Evolutionary conservation across 176 grass and related monocot species (phyloP).

Genomic region (Tillandsia fasciculata): DNA sequence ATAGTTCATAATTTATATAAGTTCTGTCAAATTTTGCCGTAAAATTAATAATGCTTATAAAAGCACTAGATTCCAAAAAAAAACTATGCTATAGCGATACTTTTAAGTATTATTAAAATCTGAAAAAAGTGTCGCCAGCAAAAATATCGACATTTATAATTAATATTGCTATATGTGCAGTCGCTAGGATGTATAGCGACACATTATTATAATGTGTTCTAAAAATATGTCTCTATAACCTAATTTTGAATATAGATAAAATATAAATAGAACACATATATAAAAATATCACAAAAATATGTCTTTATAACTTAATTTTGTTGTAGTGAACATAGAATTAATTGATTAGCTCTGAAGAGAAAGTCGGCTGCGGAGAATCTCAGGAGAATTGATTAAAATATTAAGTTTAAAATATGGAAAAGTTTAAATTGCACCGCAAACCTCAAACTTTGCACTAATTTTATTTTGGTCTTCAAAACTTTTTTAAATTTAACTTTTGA

Average conservation of each 20-base stretch:
- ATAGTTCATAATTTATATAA: background rate
- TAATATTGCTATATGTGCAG: too few species aligned
- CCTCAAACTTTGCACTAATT: background rate
- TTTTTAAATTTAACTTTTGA: background rate
- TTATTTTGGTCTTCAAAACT: conserved; percentile 4
- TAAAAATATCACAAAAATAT: too few species aligned
- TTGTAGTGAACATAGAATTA: background rate
- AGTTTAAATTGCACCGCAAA: conserved; percentile 7
- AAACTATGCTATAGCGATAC: background rate
- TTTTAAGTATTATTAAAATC: too few species aligned
- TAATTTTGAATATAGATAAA: too few species aligned
- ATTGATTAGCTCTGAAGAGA: background rate
- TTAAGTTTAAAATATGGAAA: background rate
- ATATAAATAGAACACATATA: too few species aligned
- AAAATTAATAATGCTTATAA: too few species aligned
- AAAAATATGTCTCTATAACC: too few species aligned
- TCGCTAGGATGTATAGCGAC: too few species aligned
- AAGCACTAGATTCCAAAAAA: background rate
- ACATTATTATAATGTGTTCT: too few species aligned
- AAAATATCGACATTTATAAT: too few species aligned
- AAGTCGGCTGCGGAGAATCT: conserved; percentile 30
- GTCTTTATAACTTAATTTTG: too few species aligned
- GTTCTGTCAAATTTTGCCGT: background rate
- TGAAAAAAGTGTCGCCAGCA: too few species aligned
- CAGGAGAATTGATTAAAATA: conserved; percentile 18